Evolutionary conservation across 139 green algal species (phyloP).

Genomic region (Micractinium conductrix): DNA sequence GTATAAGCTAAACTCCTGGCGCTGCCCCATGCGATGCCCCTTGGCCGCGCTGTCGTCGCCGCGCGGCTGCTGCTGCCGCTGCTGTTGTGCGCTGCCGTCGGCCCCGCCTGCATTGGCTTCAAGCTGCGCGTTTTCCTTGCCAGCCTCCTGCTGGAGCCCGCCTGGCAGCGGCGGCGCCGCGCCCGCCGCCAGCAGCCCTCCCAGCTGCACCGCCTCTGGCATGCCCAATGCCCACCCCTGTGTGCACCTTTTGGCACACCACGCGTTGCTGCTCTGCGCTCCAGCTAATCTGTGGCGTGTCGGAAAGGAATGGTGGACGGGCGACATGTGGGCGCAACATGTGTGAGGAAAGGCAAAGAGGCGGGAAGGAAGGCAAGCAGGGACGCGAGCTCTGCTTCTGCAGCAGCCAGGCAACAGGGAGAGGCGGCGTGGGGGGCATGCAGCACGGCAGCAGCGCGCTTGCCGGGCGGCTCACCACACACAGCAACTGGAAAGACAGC

Average conservation of each 20-base stretch:
- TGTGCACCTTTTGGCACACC: constrained; percentile 53
- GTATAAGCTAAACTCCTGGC: not conserved
- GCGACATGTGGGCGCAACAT: too few species aligned
- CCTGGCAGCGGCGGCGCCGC: constrained; percentile 37
- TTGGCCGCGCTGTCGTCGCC: not conserved
- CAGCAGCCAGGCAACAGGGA: too few species aligned
- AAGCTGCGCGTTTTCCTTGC: constrained; percentile 38
- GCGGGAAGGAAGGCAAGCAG: too few species aligned
- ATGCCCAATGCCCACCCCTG: constrained; percentile 32
- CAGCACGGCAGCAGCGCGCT: too few species aligned
- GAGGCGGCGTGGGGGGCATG: too few species aligned
- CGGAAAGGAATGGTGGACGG: too few species aligned
- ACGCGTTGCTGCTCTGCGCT: not conserved
- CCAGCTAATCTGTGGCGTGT: constrained; percentile 21
- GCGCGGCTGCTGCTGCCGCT: not conserved
- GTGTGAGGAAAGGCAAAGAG: too few species aligned
- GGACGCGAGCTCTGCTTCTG: too few species aligned
- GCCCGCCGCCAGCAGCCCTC: not conserved
- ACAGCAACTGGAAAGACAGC: not conserved
- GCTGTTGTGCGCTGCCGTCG: not conserved
- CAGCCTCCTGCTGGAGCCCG: not conserved
- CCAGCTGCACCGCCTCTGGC: constrained; percentile 33
- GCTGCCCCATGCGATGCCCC: too few species aligned
- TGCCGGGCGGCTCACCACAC: too few species aligned
- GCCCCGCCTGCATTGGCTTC: not conserved